Conservation (phyloP, 1,284 basidiomycete genomes). For the Puccinia horiana region DNA sequence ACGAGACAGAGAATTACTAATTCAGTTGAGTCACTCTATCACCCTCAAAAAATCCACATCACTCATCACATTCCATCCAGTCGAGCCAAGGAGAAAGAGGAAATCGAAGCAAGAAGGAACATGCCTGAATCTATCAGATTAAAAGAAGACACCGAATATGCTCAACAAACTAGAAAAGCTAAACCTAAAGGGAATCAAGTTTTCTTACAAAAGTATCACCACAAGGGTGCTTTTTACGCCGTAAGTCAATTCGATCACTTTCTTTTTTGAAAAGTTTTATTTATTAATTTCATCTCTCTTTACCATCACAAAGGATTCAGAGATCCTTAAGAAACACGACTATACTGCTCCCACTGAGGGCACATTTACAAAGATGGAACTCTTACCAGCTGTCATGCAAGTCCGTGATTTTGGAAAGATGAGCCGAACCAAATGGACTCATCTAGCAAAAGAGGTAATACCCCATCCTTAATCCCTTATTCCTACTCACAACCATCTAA, state of each 20-base stretch:
- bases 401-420: conserved; percentile 93
- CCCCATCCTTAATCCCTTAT: neutral
- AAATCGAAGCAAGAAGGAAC: conserved; percentile 83
- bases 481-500: neutral
- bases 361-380: conserved; percentile 73
- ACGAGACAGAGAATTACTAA: conserved; percentile 80
- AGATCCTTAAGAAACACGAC: conserved; percentile 80
- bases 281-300: neutral
- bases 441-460: conserved; percentile 45
- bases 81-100: conserved; percentile 78
- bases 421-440: conserved; percentile 68
- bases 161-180: conserved; percentile 74
- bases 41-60: neutral
- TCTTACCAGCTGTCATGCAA: conserved; percentile 93
- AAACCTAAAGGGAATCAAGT: conserved; percentile 84
- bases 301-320: conserved; percentile 71
- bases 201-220: conserved; percentile 98
- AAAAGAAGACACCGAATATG: conserved; percentile 83
- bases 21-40: conserved; percentile 56
- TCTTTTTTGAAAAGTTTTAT: neutral
- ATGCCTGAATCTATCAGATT: conserved; percentile 88
- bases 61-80: conserved; percentile 28
- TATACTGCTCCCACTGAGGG: conserved; percentile 84
- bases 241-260: conserved; percentile 65
- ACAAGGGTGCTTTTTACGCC: conserved; percentile 93